phyloP scores from a whole-genome alignment of 805 yeast species.

The Ogataea parapolymorpha region DNA sequence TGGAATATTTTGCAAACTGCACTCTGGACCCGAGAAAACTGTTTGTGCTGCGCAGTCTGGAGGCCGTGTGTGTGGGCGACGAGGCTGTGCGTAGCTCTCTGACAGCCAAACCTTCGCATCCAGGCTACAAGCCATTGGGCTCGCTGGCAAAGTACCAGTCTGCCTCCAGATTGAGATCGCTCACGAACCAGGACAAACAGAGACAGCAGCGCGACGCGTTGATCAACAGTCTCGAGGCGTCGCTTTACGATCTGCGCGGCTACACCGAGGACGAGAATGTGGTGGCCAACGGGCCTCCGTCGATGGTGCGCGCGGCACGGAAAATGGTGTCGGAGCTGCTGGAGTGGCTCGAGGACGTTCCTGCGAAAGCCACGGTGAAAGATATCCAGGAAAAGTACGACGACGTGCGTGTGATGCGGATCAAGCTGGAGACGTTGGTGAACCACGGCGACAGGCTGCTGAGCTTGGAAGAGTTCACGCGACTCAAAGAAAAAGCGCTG shows the following conservation, averaged over 20 bases:
- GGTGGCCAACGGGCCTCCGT: conserved; percentile 37
- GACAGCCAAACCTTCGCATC: conserved; percentile 31
- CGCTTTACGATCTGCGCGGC: conserved; percentile 66
- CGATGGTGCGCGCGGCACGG: conserved; percentile 36
- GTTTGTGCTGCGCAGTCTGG: conserved; percentile 43
- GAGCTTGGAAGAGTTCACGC: conserved; percentile 42
- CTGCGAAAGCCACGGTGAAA: conserved; percentile 45
- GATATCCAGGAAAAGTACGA: conserved; percentile 38
- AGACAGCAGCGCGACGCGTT: conserved; percentile 53
- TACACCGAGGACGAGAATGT: conserved; percentile 55
- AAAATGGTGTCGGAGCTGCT: conserved; percentile 44
- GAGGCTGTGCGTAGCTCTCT: conserved; percentile 18
- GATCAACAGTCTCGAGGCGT: conserved; percentile 67
- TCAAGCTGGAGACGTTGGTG: conserved; percentile 37
- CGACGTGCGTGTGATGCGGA: conserved; percentile 27
- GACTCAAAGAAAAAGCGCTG: conserved; percentile 42
- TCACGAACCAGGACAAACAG: conserved; percentile 54
- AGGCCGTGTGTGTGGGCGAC: conserved; percentile 29
- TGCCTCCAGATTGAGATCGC: conserved; percentile 44
- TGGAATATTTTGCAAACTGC: conserved; percentile 29
- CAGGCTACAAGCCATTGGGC: conserved; percentile 48
- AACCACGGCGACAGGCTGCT: conserved; percentile 46
- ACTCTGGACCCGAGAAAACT: conserved; percentile 34
- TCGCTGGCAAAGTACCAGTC: conserved; percentile 44
- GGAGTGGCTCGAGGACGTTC: conserved; percentile 78